Evolutionary conservation across 805 yeast species (phyloP).

Genomic region (Monosporozyma solicola): DNA sequence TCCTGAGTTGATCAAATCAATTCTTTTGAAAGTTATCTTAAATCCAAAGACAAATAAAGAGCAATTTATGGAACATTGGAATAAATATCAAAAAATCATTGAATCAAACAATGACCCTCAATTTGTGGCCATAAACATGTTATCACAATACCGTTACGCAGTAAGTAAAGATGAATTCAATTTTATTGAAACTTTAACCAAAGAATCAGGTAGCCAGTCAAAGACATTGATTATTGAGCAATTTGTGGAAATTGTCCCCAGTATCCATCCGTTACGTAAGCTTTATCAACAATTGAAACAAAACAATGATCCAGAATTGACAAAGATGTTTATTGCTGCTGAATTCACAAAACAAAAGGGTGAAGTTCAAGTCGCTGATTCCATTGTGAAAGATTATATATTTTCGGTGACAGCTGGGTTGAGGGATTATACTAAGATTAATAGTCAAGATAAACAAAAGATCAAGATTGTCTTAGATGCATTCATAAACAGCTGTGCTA

Average conservation of each 20-base stretch:
- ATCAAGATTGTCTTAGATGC: not conserved
- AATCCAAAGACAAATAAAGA: conserved; percentile 6
- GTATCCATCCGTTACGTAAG: conserved; percentile 14
- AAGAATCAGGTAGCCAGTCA: not conserved
- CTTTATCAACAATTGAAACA: conserved; percentile 15
- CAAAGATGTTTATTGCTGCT: conserved; percentile 18
- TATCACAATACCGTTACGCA: conserved; percentile 12
- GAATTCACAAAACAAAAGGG: conserved; percentile 15
- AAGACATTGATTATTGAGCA: conserved; percentile 9
- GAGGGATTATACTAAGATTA: not conserved
- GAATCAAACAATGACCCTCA: conserved; percentile 6
- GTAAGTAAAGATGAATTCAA: conserved; percentile 11
- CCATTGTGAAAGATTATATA: not conserved
- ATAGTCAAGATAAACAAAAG: not conserved
- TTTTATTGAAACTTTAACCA: not conserved
- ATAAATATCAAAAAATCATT: not conserved
- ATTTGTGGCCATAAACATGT: conserved; percentile 17
- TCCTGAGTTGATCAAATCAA: not conserved
- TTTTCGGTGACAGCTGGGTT: not conserved
- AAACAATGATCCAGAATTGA: conserved; percentile 15
- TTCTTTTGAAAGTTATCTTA: conserved; percentile 13
- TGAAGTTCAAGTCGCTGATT: not conserved
- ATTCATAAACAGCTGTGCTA: not conserved
- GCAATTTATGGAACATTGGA: not conserved
- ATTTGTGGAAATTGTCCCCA: conserved; percentile 16